These are phyloP conservation scores for Metschnikowia dekortorum DNA, from an alignment of 805 yeast genomes.

Conservation along the genomic window DNA sequence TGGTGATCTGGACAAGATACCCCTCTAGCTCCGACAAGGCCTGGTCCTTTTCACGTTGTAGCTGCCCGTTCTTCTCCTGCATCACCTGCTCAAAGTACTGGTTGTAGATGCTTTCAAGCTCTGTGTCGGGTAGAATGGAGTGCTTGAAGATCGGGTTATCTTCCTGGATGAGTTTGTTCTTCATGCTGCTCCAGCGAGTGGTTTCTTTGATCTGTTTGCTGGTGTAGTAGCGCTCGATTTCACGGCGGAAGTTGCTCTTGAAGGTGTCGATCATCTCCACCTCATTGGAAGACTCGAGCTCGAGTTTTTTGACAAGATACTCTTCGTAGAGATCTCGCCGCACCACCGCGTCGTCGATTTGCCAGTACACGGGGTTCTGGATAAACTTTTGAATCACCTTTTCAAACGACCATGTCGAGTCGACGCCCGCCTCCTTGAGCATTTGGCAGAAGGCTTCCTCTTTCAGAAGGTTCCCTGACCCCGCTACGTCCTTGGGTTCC, in stretches of 20 bases:
- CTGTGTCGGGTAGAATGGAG: slow-evolving; percentile 53
- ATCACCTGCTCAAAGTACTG: slow-evolving; percentile 45
- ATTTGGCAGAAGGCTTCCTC: slow-evolving; percentile 49
- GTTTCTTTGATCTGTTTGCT: slow-evolving; percentile 43
- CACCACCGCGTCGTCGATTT: slow-evolving; percentile 53
- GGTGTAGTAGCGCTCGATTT: slow-evolving; percentile 35
- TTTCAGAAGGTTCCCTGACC: slow-evolving; percentile 20
- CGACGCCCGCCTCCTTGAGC: slow-evolving; percentile 54
- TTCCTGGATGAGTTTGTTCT: slow-evolving; percentile 44
- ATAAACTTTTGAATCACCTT: slow-evolving; percentile 57
- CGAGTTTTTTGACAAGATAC: slow-evolving; percentile 41
- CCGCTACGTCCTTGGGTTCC: slow-evolving; percentile 5
- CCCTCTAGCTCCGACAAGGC: slow-evolving; percentile 52
- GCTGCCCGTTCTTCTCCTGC: slow-evolving; percentile 21
- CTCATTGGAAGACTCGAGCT: slow-evolving; percentile 50
- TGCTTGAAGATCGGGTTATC: slow-evolving; percentile 65
- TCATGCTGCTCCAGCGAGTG: slow-evolving; percentile 63
- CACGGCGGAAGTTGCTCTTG: slow-evolving; percentile 46
- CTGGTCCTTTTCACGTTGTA: slow-evolving; percentile 31
- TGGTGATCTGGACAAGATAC: slow-evolving; percentile 41
- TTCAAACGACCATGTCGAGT: slow-evolving; percentile 72
- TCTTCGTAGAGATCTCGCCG: slow-evolving; percentile 64
- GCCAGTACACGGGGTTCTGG: slow-evolving; percentile 64
- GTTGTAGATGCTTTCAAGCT: slow-evolving; percentile 51
- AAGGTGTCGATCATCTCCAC: slow-evolving; percentile 52